phyloP scores from a whole-genome alignment of 192 early-diverging fungal genomes.

The Entomortierella parvispora region DNA sequence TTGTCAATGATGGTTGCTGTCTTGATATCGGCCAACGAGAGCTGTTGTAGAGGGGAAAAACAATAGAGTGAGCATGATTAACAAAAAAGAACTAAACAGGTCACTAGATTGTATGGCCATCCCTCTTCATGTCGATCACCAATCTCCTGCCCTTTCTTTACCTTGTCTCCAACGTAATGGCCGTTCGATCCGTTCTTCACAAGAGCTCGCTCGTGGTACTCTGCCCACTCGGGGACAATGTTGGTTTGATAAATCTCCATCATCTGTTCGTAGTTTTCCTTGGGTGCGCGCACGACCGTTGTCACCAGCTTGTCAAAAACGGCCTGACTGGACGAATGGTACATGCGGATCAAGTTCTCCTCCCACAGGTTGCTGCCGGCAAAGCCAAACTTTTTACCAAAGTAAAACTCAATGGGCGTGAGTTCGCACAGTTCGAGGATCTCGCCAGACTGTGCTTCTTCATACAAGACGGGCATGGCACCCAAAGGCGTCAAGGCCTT shows the following conservation, averaged over 20 bases:
- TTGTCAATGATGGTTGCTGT: slow-evolving; percentile 9
- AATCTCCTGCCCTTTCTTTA: too few species aligned
- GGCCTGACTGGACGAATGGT: slow-evolving; percentile 42
- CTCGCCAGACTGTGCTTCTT: slow-evolving; percentile 24
- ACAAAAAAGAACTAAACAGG: too few species aligned
- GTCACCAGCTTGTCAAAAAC: slow-evolving; percentile 32
- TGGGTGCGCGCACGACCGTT: slow-evolving; percentile 14
- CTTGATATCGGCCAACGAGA: slow-evolving; percentile 14
- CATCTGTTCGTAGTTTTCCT: slow-evolving; percentile 16
- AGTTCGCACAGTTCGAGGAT: slow-evolving; percentile 56
- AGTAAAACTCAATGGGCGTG: slow-evolving; percentile 55
- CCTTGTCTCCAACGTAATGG: slow-evolving; percentile 42
- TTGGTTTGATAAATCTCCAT: slow-evolving; percentile 34
- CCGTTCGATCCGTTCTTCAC: slow-evolving; percentile 32
- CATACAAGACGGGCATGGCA: slow-evolving; percentile 57
- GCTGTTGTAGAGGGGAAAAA: too few species aligned
- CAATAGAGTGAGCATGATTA: too few species aligned
- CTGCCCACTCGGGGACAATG: slow-evolving; percentile 28
- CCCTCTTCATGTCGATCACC: too few species aligned
- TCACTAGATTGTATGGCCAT: too few species aligned
- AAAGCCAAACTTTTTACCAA: slow-evolving; percentile 51
- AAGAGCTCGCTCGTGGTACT: slow-evolving; percentile 27
- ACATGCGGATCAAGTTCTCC: slow-evolving; percentile 30
- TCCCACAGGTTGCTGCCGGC: slow-evolving; percentile 44
- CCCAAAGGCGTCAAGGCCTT: slow-evolving; percentile 55